These are phyloP conservation scores for Leptomonas seymouri DNA, from an alignment of 208 protist genomes.

Conservation along the genomic window DNA sequence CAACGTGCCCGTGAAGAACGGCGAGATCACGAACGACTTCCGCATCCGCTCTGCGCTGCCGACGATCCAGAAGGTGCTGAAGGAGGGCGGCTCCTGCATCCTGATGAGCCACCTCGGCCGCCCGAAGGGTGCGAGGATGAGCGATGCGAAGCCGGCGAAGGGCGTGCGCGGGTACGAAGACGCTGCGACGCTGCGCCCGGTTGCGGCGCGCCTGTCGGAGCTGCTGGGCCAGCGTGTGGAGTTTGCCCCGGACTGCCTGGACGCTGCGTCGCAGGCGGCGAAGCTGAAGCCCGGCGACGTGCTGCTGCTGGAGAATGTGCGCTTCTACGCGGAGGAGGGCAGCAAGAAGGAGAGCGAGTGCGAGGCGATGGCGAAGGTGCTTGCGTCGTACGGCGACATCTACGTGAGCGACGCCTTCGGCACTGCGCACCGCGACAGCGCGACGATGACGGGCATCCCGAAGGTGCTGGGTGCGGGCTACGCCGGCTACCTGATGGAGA, in stretches of 20 bases:
- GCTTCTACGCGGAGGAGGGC: slow-evolving; percentile 99
- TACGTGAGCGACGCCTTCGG: slow-evolving; percentile 99
- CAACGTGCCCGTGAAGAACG: slow-evolving; percentile 98
- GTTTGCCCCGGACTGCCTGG: slow-evolving; percentile 77
- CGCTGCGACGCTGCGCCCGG: slow-evolving; percentile 87
- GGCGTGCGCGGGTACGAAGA: slow-evolving; percentile 75
- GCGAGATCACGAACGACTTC: slow-evolving; percentile 95
- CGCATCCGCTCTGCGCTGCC: slow-evolving; percentile 96
- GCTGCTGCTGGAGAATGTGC: slow-evolving; percentile 99
- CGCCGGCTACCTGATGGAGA: slow-evolving; percentile 98
- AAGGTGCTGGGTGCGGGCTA: slow-evolving; percentile 85
- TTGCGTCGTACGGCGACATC: slow-evolving; percentile 95
- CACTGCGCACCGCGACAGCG: slow-evolving; percentile 98
- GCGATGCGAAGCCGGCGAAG: slow-evolving; percentile 52
- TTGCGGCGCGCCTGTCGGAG: slow-evolving; percentile 88
- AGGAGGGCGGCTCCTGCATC: slow-evolving; percentile 86
- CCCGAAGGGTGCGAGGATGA: slow-evolving; percentile 94
- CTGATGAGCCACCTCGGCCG: slow-evolving; percentile 98
- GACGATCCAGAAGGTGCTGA: slow-evolving; percentile 96
- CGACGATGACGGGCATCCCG: slow-evolving; percentile 89
- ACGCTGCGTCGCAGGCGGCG: slow-evolving; percentile 28
- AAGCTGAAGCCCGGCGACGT: slow-evolving; percentile 80
- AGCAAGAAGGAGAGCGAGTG: slow-evolving; percentile 90
- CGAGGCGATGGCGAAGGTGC: slow-evolving; percentile 90
- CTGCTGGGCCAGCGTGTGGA: slow-evolving; percentile 76